Base-by-base conservation (phyloP, 345 rosid species). In the Crucihimalaya himalaica region DNA sequence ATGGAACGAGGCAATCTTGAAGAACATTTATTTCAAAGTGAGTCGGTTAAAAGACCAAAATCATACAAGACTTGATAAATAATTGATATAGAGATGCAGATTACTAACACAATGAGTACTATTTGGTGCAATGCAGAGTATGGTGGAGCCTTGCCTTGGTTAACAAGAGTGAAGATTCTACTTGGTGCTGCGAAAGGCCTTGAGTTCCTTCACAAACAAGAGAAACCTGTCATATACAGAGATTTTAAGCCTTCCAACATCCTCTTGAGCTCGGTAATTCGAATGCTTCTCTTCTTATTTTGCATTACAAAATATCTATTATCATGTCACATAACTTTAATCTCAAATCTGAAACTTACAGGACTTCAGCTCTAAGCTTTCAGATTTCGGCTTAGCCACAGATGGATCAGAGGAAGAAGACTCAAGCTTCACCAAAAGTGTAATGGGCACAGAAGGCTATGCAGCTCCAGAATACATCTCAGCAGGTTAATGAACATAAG, bases 131-230 rank as follows among this genome's bases (percentile, higher is more conserved):
- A 77, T 77, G 67, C 86, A 87, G 96, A 84, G 72, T 84, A 75
- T 73, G 80, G 87, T 20, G 86, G 81, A 12, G 67, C 88, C 18
- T 73, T 92, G 76, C 87, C 91, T 53, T 90, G 98, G 95, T 78
- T 85, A 40, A 84, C 83, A 11, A 86, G 98, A 84, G 88, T 92
- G 89, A 92, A 87, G 78, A 88, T 92, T 37, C 91, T 87, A 3
- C 54, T 88, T 16, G 95, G 87, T 78, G 96, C 97, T n/a, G 98
- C 97, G 0, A 86, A 86, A 69, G 97, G 98, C 23, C 78, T 92
- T 14, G 97, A 84, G 52, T 90, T 92, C 60, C 91, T 92, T 37
- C 98, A 92, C 67, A 87, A 82, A 78, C 79, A 73, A 45, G 86
- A 85, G 43, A 87, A 83, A 67, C 98, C 95, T 5, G 93, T 92